phyloP scores from a whole-genome alignment of 1,139 yeast species.

The Meyerozyma athensensis region DNA sequence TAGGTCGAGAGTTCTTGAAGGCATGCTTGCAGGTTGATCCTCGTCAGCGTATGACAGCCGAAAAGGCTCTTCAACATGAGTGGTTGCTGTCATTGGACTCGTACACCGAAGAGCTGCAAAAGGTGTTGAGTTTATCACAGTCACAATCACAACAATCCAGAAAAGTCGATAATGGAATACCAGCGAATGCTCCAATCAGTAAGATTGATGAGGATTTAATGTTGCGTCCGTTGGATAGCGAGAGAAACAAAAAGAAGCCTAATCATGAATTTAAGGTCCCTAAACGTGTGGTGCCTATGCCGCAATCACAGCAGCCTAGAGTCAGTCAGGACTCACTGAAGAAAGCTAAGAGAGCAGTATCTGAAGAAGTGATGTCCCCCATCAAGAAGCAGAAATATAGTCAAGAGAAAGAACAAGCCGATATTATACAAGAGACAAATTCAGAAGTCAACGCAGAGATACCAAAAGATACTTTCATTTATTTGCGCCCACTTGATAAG shows the following conservation, averaged over 20 bases:
- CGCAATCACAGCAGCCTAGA: conserved; percentile 31
- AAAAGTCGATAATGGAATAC: conserved; percentile 45
- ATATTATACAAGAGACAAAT: conserved; percentile 11
- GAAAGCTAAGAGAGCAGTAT: conserved; percentile 6
- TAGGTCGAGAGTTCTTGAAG: conserved; percentile 66
- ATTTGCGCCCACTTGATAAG: conserved; percentile 25
- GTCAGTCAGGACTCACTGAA: conserved; percentile 1
- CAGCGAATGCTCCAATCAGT: conserved; percentile 35
- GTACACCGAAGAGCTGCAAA: conserved; percentile 28
- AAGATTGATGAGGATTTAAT: conserved; percentile 42
- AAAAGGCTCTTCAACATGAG: conserved; percentile 64
- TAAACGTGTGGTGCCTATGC: conserved; percentile 38
- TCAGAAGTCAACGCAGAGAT: conserved; percentile 6
- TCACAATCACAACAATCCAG: conserved; percentile 64
- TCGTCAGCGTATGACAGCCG: conserved; percentile 61
- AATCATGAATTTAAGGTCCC: conserved; percentile 40
- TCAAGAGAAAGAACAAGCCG: conserved; percentile 5
- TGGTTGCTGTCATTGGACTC: conserved; percentile 44
- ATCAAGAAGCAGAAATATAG: conserved; percentile 8
- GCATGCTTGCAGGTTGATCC: conserved; percentile 75
- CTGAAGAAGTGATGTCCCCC: background rate
- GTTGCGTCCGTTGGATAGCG: conserved; percentile 40
- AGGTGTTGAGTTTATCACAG: conserved; percentile 60
- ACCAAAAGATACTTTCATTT: conserved; percentile 27
- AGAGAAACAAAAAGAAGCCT: conserved; percentile 17